These are phyloP conservation scores for Globisporangium echinulatum DNA, from an alignment of 352 stramenopile genomes.

Conservation along the genomic window DNA sequence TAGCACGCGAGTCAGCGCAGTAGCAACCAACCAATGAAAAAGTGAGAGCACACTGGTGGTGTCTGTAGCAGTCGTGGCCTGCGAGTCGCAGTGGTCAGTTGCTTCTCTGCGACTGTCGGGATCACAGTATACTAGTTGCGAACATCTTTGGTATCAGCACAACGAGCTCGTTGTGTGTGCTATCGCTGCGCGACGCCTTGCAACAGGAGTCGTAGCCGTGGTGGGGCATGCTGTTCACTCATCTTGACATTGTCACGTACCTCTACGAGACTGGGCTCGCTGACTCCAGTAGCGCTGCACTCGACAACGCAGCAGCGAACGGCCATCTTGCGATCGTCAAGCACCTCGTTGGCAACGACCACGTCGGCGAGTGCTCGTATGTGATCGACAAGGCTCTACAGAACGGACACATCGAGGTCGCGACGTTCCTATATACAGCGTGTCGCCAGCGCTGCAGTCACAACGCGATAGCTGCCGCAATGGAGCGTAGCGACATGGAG, in stretches of 20 bases:
- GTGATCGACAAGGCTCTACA: not conserved
- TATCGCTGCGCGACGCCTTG: too few relatives aligned
- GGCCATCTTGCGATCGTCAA: constrained; percentile 1
- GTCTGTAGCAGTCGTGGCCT: too few relatives aligned
- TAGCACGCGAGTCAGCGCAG: not conserved
- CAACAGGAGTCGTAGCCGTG: too few relatives aligned
- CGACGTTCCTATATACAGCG: not conserved
- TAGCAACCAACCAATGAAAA: too few relatives aligned
- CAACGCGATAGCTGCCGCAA: not conserved
- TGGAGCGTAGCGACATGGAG: not conserved
- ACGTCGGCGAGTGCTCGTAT: not conserved
- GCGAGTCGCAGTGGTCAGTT: too few relatives aligned
- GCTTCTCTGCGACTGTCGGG: too few relatives aligned
- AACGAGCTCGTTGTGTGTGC: too few relatives aligned
- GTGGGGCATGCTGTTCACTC: too few relatives aligned
- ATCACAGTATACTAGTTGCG: too few relatives aligned
- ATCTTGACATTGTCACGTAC: constrained; percentile 14
- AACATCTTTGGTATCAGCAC: too few relatives aligned
- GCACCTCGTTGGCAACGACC: not conserved
- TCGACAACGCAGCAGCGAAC: constrained; percentile 1
- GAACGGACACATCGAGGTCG: not conserved
- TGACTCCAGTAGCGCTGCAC: not conserved
- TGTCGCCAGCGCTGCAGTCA: not conserved
- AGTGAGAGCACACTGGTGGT: too few relatives aligned
- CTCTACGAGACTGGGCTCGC: constrained; percentile 6